Base-by-base conservation (phyloP, 805 yeast genomes). In the Teunomyces barrocoloradensis region DNA sequence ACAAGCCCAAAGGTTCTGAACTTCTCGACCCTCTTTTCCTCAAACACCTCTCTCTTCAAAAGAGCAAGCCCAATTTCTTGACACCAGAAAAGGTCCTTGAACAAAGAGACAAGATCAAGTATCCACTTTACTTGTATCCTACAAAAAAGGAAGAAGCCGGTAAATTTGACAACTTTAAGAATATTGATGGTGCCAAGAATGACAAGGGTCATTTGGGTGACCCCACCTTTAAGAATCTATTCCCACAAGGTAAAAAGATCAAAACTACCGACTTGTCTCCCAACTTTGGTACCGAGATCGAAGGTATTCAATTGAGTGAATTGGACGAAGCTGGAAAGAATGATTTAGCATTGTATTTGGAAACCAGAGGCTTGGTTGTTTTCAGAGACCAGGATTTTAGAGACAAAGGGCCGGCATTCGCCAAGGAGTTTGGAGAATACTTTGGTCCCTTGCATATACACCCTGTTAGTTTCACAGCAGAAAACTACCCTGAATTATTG, bases 371-470 rank as follows among this genome's bases (percentile, higher is more conserved):
- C 2, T 50, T 61, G 44, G 63, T 50, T n/a, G 53, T 61, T 28
- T 61, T 61, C 47, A 51, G 64, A 33, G 49, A 58, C 45, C 65
- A 61, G 44, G 64, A 61, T 32, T 52, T 61, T 40, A 54, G 58
- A 48, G 64, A 61, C 47, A 60, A 61, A 48, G 61, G 61, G 13
- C 57, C 61, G 9, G 52, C 49, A 4, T 55, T 58, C 33, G 55
- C 59, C 3, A 52, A 48, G 13, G 43, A 58, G 41, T 61, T 58
- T 43, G 64, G 62, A 4, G 48, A 50, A 36, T 51, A 61, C 48
- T 61, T 59, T 48, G 65, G 65, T 10, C 65, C 65, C 5, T 56
- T 61, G 45, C 64, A 61, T 49, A 56, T 59, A 40, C 65, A 61
- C 46, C 65, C 64, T 2, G 61, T 56, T 15, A 29, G 52, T 18